These are phyloP conservation scores for Fraxinus xanthoxyloides DNA, from an alignment of 305 asterid species.

Conservation along the genomic window DNA sequence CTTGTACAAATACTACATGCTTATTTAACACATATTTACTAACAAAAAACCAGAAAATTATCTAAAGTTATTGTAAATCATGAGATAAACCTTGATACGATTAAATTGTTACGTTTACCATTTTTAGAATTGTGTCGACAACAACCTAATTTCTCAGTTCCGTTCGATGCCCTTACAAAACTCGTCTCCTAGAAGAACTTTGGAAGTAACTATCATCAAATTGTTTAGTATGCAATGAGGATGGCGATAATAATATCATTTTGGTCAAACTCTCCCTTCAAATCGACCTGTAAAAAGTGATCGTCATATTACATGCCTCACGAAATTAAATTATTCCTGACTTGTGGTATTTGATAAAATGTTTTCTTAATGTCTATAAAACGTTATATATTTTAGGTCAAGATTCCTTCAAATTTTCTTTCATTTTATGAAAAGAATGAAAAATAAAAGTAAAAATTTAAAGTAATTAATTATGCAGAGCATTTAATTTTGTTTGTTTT, in stretches of 20 bases:
- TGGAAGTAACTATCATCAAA: background rate
- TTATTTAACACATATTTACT: background rate
- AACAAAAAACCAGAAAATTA: too few species aligned
- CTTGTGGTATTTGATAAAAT: background rate
- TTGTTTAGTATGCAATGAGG: background rate
- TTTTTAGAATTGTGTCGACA: background rate
- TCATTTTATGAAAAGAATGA: background rate
- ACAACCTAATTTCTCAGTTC: background rate
- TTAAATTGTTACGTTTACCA: background rate
- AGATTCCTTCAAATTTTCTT: background rate
- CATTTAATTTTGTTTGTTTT: constrained; percentile 25
- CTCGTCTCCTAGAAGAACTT: background rate
- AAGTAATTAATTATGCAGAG: constrained; percentile 2
- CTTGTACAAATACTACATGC: background rate
- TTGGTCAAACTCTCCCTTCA: background rate
- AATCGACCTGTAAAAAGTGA: background rate
- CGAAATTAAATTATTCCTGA: background rate
- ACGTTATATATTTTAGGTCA: background rate
- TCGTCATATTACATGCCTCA: background rate
- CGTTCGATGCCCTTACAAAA: background rate
- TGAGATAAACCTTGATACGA: background rate
- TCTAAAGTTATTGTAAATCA: background rate
- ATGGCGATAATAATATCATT: background rate
- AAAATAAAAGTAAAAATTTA: background rate
- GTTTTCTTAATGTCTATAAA: background rate